Evolutionary conservation across 495 filamentous ascomycete species (phyloP).

Genomic region (Neurospora sp.): DNA sequence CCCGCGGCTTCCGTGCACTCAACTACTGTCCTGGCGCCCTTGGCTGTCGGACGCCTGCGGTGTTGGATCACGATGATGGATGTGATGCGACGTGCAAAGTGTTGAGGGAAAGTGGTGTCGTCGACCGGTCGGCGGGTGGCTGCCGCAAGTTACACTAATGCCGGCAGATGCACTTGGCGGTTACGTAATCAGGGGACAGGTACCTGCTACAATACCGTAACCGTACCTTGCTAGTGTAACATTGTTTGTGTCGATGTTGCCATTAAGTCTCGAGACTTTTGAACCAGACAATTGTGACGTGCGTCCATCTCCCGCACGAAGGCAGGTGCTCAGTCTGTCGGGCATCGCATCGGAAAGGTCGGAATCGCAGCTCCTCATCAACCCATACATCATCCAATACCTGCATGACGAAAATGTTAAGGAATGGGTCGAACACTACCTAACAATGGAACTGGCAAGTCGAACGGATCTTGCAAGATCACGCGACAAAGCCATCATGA

Average conservation of each 20-base stretch:
- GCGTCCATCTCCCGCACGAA: neutral
- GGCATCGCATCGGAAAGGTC: neutral
- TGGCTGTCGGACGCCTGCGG: neutral
- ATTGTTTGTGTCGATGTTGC: neutral
- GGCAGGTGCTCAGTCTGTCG: neutral
- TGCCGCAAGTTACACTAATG: neutral
- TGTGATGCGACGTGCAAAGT: no score
- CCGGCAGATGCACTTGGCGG: neutral
- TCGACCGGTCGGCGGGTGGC: neutral
- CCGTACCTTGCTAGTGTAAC: neutral
- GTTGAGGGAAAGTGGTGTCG: no score
- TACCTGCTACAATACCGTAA: neutral
- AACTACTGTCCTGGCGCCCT: neutral
- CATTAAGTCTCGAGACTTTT: neutral
- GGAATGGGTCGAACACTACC: neutral
- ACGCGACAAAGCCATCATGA: neutral
- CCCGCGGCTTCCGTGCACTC: neutral
- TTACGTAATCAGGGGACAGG: neutral
- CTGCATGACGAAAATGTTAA: neutral
- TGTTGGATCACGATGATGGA: neutral
- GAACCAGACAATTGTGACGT: neutral
- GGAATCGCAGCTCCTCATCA: neutral
- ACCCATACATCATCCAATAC: neutral
- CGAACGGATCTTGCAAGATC: neutral
- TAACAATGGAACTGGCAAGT: neutral